These are phyloP conservation scores for Sugiyamaella xylanicola DNA, from an alignment of 1,139 yeast genomes.

Conservation along the genomic window DNA sequence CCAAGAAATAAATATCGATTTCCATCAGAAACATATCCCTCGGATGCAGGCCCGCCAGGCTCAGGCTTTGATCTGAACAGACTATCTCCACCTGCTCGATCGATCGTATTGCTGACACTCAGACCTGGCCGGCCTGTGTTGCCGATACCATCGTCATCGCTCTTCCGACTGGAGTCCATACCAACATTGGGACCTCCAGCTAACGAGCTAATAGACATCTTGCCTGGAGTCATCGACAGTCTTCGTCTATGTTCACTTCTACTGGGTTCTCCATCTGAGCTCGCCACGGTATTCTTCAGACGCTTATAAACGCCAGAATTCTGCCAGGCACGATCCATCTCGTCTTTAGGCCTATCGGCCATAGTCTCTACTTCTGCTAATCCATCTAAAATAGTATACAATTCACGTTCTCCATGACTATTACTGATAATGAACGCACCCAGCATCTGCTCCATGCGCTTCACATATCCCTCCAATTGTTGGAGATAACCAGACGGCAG, in stretches of 20 bases:
- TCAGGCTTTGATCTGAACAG: not conserved
- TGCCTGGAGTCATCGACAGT: slow-evolving; percentile 1
- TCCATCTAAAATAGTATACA: slow-evolving; percentile 11
- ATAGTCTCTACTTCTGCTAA: slow-evolving; percentile 7
- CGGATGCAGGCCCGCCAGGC: not conserved
- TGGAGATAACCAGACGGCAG: slow-evolving; percentile 30
- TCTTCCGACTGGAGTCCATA: no score
- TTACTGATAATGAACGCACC: slow-evolving; percentile 21
- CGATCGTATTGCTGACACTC: not conserved
- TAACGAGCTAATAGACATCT: not conserved
- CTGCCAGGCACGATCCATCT: slow-evolving; percentile 12
- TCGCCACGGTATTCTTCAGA: not conserved
- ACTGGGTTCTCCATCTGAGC: not conserved
- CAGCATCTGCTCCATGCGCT: slow-evolving; percentile 24
- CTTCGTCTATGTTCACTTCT: not conserved
- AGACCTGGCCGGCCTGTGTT: no score
- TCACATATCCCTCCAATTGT: slow-evolving; percentile 26
- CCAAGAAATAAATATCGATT: slow-evolving; percentile 8
- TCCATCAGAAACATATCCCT: not conserved
- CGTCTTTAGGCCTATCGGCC: slow-evolving; percentile 3
- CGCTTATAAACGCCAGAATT: slow-evolving; percentile 6
- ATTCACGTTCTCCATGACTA: slow-evolving; percentile 15
- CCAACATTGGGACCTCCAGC: no score
- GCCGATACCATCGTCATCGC: no score
- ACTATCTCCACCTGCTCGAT: not conserved